Conservation (phyloP, 2,329 filamentous ascomycete genomes). For the Penicillium sp. region DNA sequence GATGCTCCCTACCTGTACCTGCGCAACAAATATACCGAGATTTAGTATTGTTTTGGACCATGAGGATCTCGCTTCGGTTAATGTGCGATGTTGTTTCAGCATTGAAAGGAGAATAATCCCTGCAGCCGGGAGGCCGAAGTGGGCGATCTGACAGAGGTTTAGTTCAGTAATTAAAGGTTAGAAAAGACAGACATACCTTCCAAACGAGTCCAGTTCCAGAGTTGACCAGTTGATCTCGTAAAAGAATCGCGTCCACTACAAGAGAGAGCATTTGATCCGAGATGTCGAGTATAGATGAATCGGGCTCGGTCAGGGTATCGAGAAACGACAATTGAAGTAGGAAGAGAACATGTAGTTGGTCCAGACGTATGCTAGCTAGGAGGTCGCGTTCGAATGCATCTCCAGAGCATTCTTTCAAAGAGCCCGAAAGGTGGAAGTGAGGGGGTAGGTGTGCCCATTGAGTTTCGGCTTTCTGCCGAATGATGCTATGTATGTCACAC, state of each 20-base stretch:
- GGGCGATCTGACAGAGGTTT: slow-evolving; percentile 17
- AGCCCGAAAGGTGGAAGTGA: slow-evolving; percentile 18
- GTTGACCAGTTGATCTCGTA: slow-evolving; percentile 26
- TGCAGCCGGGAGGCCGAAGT: slow-evolving; percentile 29
- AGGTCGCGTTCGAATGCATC: slow-evolving; percentile 26
- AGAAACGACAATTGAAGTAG: slow-evolving; percentile 20
- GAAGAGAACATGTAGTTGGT: slow-evolving; percentile 27
- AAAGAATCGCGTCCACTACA: slow-evolving; percentile 23
- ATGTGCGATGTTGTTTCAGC: slow-evolving; percentile 17
- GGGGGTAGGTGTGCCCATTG: slow-evolving; percentile 22
- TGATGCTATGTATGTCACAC: slow-evolving; percentile 13
- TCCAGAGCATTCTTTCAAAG: slow-evolving; percentile 17
- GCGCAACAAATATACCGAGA: slow-evolving; percentile 26
- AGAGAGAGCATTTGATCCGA: slow-evolving; percentile 26
- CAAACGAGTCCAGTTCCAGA: slow-evolving; percentile 26
- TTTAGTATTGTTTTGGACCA: slow-evolving; percentile 20
- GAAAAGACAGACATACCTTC: slow-evolving; percentile 18
- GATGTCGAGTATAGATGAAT: slow-evolving; percentile 22
- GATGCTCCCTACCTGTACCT: slow-evolving; percentile 24
- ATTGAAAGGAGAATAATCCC: slow-evolving; percentile 29
- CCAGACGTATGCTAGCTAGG: slow-evolving; percentile 22
- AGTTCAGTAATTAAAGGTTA: background rate
- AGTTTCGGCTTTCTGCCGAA: slow-evolving; percentile 18
- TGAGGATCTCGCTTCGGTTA: slow-evolving; percentile 6
- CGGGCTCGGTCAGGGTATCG: slow-evolving; percentile 22